Percentiles rank a stretch among this genome's conserved stretches.
phyloP scores from a whole-genome alignment of 2,329 filamentous ascomycete species.

The Xylariales sp. region DNA sequence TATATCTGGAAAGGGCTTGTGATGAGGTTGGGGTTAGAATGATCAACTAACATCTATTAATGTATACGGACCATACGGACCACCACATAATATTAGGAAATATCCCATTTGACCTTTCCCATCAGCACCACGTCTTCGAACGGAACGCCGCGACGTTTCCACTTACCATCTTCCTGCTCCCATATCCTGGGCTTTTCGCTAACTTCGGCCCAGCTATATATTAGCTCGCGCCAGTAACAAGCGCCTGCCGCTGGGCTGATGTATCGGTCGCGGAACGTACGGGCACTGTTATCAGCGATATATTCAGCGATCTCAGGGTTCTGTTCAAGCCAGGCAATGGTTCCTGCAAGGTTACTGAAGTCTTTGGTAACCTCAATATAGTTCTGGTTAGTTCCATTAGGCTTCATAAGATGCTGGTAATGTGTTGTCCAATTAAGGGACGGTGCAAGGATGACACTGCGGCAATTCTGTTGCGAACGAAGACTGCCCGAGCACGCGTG shows the following conservation, averaged over 20 bases:
- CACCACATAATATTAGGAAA: too few relatives aligned
- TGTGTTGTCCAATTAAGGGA: constrained; percentile 42
- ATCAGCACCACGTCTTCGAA: too few relatives aligned
- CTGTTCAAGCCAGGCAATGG: constrained; percentile 34
- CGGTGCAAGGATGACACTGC: constrained; percentile 43
- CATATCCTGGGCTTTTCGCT: too few relatives aligned
- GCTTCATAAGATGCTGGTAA: constrained; percentile 39
- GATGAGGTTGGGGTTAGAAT: too few relatives aligned
- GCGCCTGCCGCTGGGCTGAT: constrained; percentile 49
- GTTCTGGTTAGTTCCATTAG: constrained; percentile 41
- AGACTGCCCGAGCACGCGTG: constrained; percentile 25
- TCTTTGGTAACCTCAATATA: constrained; percentile 43
- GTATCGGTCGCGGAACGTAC: constrained; percentile 46
- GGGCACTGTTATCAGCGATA: constrained; percentile 43
- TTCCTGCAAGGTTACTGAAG: constrained; percentile 30
- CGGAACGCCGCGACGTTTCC: too few relatives aligned
- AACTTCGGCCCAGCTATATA: too few relatives aligned
- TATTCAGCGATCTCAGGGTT: constrained; percentile 37
- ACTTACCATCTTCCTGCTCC: too few relatives aligned
- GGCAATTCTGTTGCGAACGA: constrained; percentile 26
- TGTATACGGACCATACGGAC: too few relatives aligned
- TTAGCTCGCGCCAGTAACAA: constrained; percentile 53
- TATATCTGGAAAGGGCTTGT: too few relatives aligned
- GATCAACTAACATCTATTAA: too few relatives aligned
- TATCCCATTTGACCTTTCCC: too few relatives aligned